A percentile compares a stretch with the other conserved stretches of the same genome.
phyloP scores from a whole-genome alignment of 345 rosid species.

The Arabidopsis arenosa region DNA sequence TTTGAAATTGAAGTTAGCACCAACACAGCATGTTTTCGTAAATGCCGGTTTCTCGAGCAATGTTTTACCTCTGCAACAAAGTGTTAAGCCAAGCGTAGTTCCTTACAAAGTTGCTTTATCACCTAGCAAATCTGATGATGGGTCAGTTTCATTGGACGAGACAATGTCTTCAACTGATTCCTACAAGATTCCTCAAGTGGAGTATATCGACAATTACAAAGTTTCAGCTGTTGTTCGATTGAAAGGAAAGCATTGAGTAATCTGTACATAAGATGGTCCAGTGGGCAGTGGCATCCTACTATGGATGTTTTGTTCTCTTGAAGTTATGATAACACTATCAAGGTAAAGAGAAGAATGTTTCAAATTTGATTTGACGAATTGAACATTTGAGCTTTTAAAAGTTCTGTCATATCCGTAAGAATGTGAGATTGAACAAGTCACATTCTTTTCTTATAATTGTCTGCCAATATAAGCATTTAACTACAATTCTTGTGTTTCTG shows the following conservation, averaged over 20 bases:
- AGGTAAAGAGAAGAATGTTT: slow-evolving; percentile 51
- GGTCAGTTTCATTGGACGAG: slow-evolving; percentile 74
- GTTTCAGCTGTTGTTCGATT: slow-evolving; percentile 59
- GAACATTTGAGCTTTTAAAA: neutral
- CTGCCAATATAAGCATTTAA: neutral
- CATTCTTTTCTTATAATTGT: no score
- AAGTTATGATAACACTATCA: slow-evolving; percentile 84
- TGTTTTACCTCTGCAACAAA: slow-evolving; percentile 16
- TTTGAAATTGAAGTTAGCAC: slow-evolving; percentile 58
- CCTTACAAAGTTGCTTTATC: slow-evolving; percentile 48
- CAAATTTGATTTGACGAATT: neutral
- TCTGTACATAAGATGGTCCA: slow-evolving; percentile 79
- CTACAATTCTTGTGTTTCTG: slow-evolving; percentile 5
- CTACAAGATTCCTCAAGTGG: slow-evolving; percentile 84
- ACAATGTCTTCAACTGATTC: slow-evolving; percentile 84
- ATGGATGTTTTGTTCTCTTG: slow-evolving; percentile 85
- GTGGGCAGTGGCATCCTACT: slow-evolving; percentile 75
- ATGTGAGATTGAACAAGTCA: no score
- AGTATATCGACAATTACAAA: slow-evolving; percentile 65
- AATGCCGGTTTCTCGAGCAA: slow-evolving; percentile 35
- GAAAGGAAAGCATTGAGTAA: slow-evolving; percentile 75
- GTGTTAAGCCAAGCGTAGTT: slow-evolving; percentile 55
- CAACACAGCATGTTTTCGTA: slow-evolving; percentile 37
- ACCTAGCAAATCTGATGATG: slow-evolving; percentile 64
- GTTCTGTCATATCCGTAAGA: neutral